Base-by-base conservation (phyloP, 495 filamentous ascomycete genomes). In the Paragyromitra xinjiangensis region DNA sequence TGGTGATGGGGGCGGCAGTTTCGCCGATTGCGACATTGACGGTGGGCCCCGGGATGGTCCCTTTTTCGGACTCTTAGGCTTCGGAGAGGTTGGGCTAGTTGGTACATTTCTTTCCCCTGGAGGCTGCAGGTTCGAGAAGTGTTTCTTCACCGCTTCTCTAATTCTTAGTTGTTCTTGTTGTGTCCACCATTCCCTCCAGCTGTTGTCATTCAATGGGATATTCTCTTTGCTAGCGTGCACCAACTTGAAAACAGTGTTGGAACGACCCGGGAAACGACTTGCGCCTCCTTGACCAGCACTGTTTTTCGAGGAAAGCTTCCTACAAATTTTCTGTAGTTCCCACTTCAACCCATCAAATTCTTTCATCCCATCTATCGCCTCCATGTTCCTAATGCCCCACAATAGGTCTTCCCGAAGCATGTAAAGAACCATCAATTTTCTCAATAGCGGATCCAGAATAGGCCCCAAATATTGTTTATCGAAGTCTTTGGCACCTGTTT, bases 141-240 rank as follows among this genome's bases (percentile, higher is more conserved):
- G 90, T 45, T 86, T 83, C 14, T 85, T 86, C 44, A 92, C 87
- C 0, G 88, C 84, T 39, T 88, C 87, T 69, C 90, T 87, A 73
- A 93, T 88, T 29, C 91, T 87, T n/a, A 86, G 82, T 71, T 88
- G 88, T 79, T 93, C 91, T 77, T 93, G 91, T 72, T 91, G 88
- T 42, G 89, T 88, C 85, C 88, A 93, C 91, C 91, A 93, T 61
- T 92, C 88, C 19, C 84, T 84, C 91, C 91, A 93, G 6, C 87
- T 85, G 7, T 85, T 83, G 29, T 90, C 87, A 63, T 89, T 87
- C 5, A 91, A 84, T 7, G 82, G 81, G 42, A 88, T 88, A 56
- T 85, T 85, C 51, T 88, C 85, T 64, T 86, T 87, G 22, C 86
- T 85, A 12, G 89, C 82, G 78, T 90, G 85, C 8, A 87, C 83